A percentile compares a stretch with the other conserved stretches of the same genome.
Conservation (phyloP, 768 basidiomycete genomes). For the Sarcodon aspratus region DNA sequence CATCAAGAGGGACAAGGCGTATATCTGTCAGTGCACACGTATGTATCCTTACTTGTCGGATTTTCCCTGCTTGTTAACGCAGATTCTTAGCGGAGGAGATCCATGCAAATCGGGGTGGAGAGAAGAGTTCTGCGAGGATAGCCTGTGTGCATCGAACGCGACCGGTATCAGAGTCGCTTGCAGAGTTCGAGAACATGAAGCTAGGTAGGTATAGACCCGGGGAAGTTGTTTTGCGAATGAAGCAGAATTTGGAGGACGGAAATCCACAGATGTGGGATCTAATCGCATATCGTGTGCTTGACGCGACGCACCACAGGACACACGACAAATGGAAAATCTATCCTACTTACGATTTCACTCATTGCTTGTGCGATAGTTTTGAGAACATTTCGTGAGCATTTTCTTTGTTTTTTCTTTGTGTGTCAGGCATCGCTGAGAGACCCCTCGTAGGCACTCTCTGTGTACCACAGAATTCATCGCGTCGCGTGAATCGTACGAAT, state of each 20-base stretch:
- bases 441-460: constrained; percentile 68
- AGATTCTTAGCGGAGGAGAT: constrained; percentile 75
- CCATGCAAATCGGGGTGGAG: constrained; percentile 76
- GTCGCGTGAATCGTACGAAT: constrained; percentile 95
- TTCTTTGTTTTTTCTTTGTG: not conserved
- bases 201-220: constrained; percentile 84
- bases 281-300: constrained; percentile 89
- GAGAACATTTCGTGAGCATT: constrained; percentile 92
- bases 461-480: constrained; percentile 95
- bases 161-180: constrained; percentile 77
- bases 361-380: constrained; percentile 96
- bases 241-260: constrained; percentile 83
- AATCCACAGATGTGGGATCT: constrained; percentile 99
- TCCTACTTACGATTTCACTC: constrained; percentile 98
- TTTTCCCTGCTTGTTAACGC: not conserved
- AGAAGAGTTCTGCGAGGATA: constrained; percentile 64
- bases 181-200: constrained; percentile 89
- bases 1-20: constrained; percentile 84
- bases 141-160: constrained; percentile 83
- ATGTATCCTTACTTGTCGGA: constrained; percentile 18
- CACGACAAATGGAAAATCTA: constrained; percentile 93
- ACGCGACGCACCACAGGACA: constrained; percentile 88
- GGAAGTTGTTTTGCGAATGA: constrained; percentile 92
- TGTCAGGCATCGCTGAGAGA: not conserved
- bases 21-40: constrained; percentile 96